These are phyloP conservation scores for Plasmodium blacklocki DNA, from an alignment of 169 alveolate species.

Conservation along the genomic window DNA sequence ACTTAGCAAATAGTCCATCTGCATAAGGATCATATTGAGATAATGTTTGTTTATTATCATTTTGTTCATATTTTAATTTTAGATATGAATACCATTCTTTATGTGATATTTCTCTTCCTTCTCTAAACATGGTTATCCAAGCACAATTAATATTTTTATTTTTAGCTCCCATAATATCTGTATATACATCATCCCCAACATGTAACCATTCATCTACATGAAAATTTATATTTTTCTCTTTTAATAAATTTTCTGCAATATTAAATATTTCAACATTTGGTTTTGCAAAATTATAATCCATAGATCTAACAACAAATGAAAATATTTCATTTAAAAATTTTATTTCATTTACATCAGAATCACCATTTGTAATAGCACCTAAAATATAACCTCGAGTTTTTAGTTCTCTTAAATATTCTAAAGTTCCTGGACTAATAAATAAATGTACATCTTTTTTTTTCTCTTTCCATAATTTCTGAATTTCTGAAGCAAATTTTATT, in stretches of 20 bases:
- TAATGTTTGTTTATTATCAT: constrained; percentile 8
- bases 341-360: constrained; percentile 55
- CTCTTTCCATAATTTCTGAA: constrained; percentile 43
- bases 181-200: constrained; percentile 70
- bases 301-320: constrained; percentile 51
- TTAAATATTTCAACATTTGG: constrained; percentile 63
- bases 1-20: constrained; percentile 29
- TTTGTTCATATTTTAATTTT: constrained; percentile 45
- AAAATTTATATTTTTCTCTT: constrained; percentile 15
- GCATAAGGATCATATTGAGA: constrained; percentile 50
- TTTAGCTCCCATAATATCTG: constrained; percentile 66
- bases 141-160: constrained; percentile 71
- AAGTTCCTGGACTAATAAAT: constrained; percentile 66
- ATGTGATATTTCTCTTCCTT: constrained; percentile 35
- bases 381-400: constrained; percentile 55
- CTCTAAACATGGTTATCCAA: constrained; percentile 68
- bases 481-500: constrained; percentile 32
- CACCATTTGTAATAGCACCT: constrained; percentile 76
- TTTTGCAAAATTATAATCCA: constrained; percentile 68
- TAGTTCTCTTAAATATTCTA: constrained; percentile 57
- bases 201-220: constrained; percentile 52
- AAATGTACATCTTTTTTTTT: constrained; percentile 69
- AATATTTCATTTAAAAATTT: constrained; percentile 67
- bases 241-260: constrained; percentile 51
- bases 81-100: constrained; percentile 72